A percentile compares a stretch with the other conserved stretches of the same genome.
phyloP scores from a whole-genome alignment of 208 protist genomes.

The Leishmania tropica region DNA sequence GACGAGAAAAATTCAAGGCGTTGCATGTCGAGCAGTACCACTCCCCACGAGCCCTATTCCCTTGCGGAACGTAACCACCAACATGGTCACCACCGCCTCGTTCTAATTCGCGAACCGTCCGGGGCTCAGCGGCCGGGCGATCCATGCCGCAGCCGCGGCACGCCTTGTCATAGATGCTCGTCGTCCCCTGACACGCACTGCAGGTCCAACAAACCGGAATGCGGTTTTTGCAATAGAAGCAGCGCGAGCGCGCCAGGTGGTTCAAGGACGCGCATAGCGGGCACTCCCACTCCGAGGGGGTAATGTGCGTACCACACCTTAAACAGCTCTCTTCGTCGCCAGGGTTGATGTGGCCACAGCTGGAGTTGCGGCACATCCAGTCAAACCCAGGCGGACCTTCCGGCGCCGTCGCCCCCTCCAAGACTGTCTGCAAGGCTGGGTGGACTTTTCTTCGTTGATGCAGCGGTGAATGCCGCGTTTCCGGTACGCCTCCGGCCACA shows the following conservation, averaged over 20 bases:
- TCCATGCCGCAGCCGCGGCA: conserved; percentile 61
- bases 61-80: conserved; percentile 8
- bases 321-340: conserved; percentile 79
- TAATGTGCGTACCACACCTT: conserved; percentile 62
- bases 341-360: conserved; percentile 71
- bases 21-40: conserved; percentile 79
- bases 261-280: conserved; percentile 80
- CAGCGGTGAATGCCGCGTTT: conserved; percentile 24
- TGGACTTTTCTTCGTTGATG: not conserved
- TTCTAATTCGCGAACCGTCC: conserved; percentile 36
- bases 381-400: conserved; percentile 78
- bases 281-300: conserved; percentile 81
- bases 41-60: conserved; percentile 33
- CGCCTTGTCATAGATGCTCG: conserved; percentile 79
- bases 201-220: conserved; percentile 86
- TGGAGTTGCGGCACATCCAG: conserved; percentile 81
- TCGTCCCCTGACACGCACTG: conserved; percentile 43
- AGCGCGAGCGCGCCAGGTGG: conserved; percentile 68
- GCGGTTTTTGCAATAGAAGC: conserved; percentile 68
- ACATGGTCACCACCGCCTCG: not conserved
- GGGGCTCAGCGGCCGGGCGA: conserved; percentile 55
- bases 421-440: not conserved
- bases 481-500: not conserved
- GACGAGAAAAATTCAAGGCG: conserved; percentile 72
- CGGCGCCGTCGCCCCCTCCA: conserved; percentile 18